Percentiles rank a stretch among this genome's conserved stretches.
Conservation (phyloP, 345 rosid genomes). For the Syzygium aromaticum region DNA sequence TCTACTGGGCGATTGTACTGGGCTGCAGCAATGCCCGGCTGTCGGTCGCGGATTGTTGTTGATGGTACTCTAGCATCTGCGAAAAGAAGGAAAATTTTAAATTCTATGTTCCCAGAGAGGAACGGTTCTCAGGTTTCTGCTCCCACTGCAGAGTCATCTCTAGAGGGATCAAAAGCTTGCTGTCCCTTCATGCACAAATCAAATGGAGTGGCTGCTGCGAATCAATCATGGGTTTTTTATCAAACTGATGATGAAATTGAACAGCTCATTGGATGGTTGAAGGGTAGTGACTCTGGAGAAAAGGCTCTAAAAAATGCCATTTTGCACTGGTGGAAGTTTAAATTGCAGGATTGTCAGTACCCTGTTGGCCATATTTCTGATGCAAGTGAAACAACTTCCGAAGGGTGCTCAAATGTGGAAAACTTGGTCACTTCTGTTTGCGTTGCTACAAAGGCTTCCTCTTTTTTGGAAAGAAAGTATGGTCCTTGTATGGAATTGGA, state of each 20-base stretch:
- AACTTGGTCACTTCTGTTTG: constrained; percentile 14
- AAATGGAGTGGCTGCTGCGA: constrained; percentile 19
- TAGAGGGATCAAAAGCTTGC: constrained; percentile 46
- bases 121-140: constrained; percentile 1
- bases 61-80: constrained; percentile 58
- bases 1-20: constrained; percentile 75
- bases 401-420: constrained; percentile 5
- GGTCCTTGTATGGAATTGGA: constrained; percentile 48
- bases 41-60: constrained; percentile 49
- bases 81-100: constrained; percentile 14
- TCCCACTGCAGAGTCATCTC: constrained; percentile 10
- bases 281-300: constrained; percentile 51
- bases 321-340: constrained; percentile 46
- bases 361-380: constrained; percentile 18
- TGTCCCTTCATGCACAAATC: constrained; percentile 40
- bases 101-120: not conserved
- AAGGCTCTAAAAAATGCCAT: constrained; percentile 70
- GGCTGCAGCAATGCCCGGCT: constrained; percentile 50
- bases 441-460: constrained; percentile 60
- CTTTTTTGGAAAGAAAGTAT: constrained; percentile 58
- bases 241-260: constrained; percentile 68
- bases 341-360: constrained; percentile 36
- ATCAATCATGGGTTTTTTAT: constrained; percentile 53
- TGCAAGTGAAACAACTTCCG: constrained; percentile 10
- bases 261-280: constrained; percentile 66